Base-by-base conservation (phyloP, 2,329 filamentous ascomycete species). In the Clarireedia monteithiana region DNA sequence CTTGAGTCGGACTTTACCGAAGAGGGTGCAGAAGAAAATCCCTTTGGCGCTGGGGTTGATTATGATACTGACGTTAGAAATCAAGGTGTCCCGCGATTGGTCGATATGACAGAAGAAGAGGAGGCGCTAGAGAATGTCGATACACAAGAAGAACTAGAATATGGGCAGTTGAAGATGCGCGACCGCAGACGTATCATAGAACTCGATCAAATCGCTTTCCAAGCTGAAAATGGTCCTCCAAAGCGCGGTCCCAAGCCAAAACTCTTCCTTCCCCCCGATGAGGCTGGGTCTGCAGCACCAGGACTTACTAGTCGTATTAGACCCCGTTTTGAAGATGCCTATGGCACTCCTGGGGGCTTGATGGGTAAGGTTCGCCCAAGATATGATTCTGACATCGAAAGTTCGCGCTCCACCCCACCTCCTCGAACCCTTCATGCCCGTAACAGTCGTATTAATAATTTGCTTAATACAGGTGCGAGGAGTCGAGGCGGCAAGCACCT, bases 1-100 rank as follows among this genome's bases (percentile, higher is more conserved):
- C 80, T 99, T 17, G 94, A 99, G 70, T 96, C 91, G 27, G 90
- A 96, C 69, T 97, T 96, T 64, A 89, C 89, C 0, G 84, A 87
- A 64, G 89, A 96, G 66, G 90, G 89, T 55, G 92, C 90, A 46
- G 80, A 89, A 48, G 86, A 89, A 64, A 99, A 99, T 66, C 94
- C 94, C 0, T 99, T 96, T 65, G 94, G 94, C 0, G 69, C 76
- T 10, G 84, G 83, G 12, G 81, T 86, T 2, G 83, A 85, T 66
- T 86, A 86, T 60, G 79, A 77, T 7, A 73, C 81, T 1, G 79
- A 82, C 58, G 80, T 86, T 1, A 81, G 82, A 44, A 86, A 86
- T 59, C 83, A 86, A 67, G 83, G 83, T 60, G 81, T 91, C 4
- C 87, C 90, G 3, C 70, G 77, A 14, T 78, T 95, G 61, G 77